Conservation (phyloP, 2,329 filamentous ascomycete species). For the Microdochium bolleyi region DNA sequence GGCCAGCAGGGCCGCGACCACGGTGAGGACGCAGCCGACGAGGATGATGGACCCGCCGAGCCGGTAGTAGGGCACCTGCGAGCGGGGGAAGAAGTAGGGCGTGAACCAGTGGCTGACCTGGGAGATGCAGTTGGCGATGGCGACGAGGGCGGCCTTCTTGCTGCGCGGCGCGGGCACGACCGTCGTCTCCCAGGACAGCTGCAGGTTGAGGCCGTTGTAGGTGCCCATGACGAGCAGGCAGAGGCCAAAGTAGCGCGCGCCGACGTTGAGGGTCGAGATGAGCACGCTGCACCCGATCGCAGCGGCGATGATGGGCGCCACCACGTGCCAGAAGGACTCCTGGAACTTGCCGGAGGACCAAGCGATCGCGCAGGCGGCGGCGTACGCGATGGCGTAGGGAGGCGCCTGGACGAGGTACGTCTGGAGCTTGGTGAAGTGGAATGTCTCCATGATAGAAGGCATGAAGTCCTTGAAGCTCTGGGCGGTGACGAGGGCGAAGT, state of each 20-base stretch:
- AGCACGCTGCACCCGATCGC: conserved; percentile 28
- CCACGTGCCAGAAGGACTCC: conserved; percentile 29
- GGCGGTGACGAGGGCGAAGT: conserved; percentile 34
- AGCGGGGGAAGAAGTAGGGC: conserved; percentile 24
- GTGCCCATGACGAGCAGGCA: conserved; percentile 28
- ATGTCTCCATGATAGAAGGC: conserved; percentile 25
- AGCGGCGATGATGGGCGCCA: conserved; percentile 25
- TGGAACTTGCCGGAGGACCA: conserved; percentile 25
- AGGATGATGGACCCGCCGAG: conserved; percentile 13
- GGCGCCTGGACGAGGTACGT: conserved; percentile 31
- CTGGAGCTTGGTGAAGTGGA: conserved; percentile 14
- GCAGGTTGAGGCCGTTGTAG: conserved; percentile 28
- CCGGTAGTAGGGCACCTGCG: conserved; percentile 16
- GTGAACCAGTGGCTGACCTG: conserved; percentile 29
- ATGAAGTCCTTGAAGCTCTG: conserved; percentile 31
- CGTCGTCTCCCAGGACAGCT: conserved; percentile 29
- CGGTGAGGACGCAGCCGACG: conserved; percentile 9
- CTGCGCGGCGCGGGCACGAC: conserved; percentile 26
- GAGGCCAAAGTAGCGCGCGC: conserved; percentile 31
- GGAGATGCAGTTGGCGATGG: conserved; percentile 29
- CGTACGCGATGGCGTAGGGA: conserved; percentile 30
- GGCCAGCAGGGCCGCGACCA: conserved; percentile 8
- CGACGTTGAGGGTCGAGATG: conserved; percentile 27
- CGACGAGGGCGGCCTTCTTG: conserved; percentile 30
- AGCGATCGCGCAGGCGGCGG: conserved; percentile 23